Evolutionary conservation across 208 protist species (phyloP).

Genomic region (Acanthamoeba comandoni): DNA sequence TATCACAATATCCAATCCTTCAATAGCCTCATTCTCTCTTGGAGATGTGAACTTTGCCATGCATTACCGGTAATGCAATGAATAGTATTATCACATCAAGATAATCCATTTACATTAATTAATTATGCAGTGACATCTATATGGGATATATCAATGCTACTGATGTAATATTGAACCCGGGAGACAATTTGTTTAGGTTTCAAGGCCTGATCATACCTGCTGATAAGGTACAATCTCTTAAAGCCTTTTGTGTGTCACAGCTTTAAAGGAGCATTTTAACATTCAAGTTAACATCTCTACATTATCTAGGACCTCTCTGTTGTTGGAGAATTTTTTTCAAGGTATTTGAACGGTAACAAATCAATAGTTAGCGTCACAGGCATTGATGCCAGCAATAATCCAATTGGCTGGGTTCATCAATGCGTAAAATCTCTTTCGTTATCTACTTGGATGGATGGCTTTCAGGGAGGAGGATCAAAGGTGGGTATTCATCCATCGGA

Average conservation of each 20-base stretch:
- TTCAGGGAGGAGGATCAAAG: background rate
- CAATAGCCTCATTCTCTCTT: conserved; percentile 30
- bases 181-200: background rate
- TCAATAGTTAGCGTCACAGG: background rate
- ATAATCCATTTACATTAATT: no score
- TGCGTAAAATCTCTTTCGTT: background rate
- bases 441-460: background rate
- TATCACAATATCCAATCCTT: conserved; percentile 32
- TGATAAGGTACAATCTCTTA: background rate
- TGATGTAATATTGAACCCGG: conserved; percentile 12
- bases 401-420: conserved; percentile 35
- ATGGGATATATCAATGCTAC: conserved; percentile 55
- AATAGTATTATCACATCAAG: no score
- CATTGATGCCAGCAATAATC: background rate
- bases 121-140: background rate
- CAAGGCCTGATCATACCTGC: conserved; percentile 1
- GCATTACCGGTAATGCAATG: background rate
- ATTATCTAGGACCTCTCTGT: background rate
- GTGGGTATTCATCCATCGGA: background rate
- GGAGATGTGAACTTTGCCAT: conserved; percentile 36
- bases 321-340: conserved; percentile 24
- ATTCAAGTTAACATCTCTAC: background rate
- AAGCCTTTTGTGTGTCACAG: background rate
- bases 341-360: background rate
- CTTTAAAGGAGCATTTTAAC: background rate